These are phyloP conservation scores for Exophiala oligosperma DNA, from an alignment of 2,329 filamentous ascomycete genomes.

Conservation along the genomic window DNA sequence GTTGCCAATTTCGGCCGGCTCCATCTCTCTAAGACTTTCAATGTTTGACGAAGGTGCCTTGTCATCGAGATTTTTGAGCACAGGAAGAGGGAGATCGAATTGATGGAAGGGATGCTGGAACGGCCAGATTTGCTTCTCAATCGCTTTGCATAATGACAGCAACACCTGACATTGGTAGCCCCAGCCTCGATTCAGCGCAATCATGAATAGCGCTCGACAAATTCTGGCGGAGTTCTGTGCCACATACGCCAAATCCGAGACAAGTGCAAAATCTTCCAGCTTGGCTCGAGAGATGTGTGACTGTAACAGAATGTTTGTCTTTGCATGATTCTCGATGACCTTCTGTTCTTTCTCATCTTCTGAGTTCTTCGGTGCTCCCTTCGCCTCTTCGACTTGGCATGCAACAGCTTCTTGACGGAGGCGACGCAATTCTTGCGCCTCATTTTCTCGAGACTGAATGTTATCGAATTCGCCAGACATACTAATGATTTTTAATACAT, in stretches of 20 bases:
- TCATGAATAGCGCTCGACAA: conserved; percentile 93
- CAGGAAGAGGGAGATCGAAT: conserved; percentile 82
- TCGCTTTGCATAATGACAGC: conserved; percentile 90
- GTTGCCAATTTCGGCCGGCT: conserved; percentile 81
- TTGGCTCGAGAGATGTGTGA: conserved; percentile 87
- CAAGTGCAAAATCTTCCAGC: conserved; percentile 88
- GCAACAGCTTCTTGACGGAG: conserved; percentile 70
- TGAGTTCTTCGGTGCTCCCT: conserved; percentile 50
- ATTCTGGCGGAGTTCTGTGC: conserved; percentile 95
- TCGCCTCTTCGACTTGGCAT: conserved; percentile 73
- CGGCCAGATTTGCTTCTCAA: conserved; percentile 93
- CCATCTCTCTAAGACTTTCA: conserved; percentile 89
- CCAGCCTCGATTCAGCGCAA: conserved; percentile 92
- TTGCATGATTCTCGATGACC: conserved; percentile 71
- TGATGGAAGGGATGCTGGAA: conserved; percentile 94
- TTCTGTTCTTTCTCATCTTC: conserved; percentile 76
- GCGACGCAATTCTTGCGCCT: conserved; percentile 79
- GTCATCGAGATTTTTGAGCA: conserved; percentile 82
- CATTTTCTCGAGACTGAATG: conserved; percentile 86
- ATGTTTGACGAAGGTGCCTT: conserved; percentile 73
- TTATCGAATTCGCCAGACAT: conserved; percentile 99
- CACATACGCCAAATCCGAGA: conserved; percentile 91
- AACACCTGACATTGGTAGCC: conserved; percentile 92
- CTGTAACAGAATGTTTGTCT: conserved; percentile 94
- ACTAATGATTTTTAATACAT: conserved; percentile 93